Base-by-base conservation (phyloP, 2,329 filamentous ascomycete species). In the Neonectria sp. region DNA sequence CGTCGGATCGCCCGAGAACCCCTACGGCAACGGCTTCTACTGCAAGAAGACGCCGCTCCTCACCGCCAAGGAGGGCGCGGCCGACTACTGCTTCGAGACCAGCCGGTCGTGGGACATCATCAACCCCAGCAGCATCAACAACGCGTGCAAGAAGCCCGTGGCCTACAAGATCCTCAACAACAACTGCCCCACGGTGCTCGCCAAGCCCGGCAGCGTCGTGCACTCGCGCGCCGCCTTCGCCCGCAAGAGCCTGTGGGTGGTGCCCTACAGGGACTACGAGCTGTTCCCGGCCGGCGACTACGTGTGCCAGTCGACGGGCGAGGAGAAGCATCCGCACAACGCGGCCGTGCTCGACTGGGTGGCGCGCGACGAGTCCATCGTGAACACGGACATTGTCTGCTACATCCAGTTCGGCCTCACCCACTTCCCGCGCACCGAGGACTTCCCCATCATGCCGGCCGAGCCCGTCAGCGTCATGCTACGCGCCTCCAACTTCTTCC, bases 401-500 rank as follows among this genome's bases (percentile, higher is more conserved):
- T 98, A 95, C 93, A 95, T 97, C 82, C 97, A 95, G 0, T 98
- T 97, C 76, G 95, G 95, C 43, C 86, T 97, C 45, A 95, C 92
- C 0, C 95, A 97, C 79, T 95, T 97, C 85, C 95, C 95, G 0
- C 85, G 93, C 0, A 95, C 95, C 0, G 95, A 98, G 79, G 95
- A 97, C 79, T 97, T 94, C 84, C 95, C 95, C 43, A 86, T 97
- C 74, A 97, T 97, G 95, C 94, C 94, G 0, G 93, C 90, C 2
- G 93, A 95, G 84, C 93, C 93, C 0, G 95, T 97, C 87, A 93
- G 90, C 7, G 84, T 97, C 73, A 86, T 97, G 63, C 85, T 97
- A 49, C 84, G 93, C 40, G 94, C 94, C 7, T 84, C 94, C 56
- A 92, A 97, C 83, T 97, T 97, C 86, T 97, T 96, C 82, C 82